A percentile compares a stretch with the other conserved stretches of the same genome.
These are phyloP conservation scores for Edaphochlamys debaryana DNA, from an alignment of 139 green algal genomes.

Conservation along the genomic window DNA sequence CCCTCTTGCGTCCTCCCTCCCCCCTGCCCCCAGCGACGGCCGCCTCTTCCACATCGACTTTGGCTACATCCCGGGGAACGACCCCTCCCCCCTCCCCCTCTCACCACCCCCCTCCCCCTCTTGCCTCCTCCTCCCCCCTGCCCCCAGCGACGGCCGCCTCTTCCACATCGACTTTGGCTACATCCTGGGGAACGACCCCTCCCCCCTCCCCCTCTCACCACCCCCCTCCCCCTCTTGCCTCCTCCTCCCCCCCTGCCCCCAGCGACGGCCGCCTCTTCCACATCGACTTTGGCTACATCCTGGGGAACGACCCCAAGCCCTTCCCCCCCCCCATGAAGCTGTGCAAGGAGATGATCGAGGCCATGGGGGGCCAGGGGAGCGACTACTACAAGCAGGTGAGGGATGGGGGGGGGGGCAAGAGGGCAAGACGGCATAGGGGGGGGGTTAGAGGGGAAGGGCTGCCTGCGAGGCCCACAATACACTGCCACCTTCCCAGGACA, in stretches of 20 bases:
- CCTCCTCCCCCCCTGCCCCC: too few relatives aligned
- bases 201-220: too few relatives aligned
- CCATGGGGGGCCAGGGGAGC: constrained; percentile 90
- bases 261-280: constrained; percentile 93
- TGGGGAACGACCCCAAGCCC: constrained; percentile 95
- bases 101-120: too few relatives aligned
- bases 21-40: constrained; percentile 76
- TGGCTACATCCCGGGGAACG: constrained; percentile 94
- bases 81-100: constrained; percentile 97
- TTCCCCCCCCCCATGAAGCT: constrained; percentile 97
- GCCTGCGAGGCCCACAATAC: too few relatives aligned
- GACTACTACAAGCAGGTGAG: constrained; percentile 74
- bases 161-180: constrained; percentile 99
- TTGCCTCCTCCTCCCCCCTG: too few relatives aligned
- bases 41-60: constrained; percentile 98
- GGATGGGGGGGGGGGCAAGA: not conserved
- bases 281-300: constrained; percentile 98
- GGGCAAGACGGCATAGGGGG: too few relatives aligned
- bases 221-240: too few relatives aligned
- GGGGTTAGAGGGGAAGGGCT: too few relatives aligned
- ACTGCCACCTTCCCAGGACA: too few relatives aligned
- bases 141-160: constrained; percentile 79
- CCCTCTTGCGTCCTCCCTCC: too few relatives aligned
- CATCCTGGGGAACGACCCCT: constrained; percentile 96
- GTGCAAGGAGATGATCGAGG: constrained; percentile 93